Conservation (phyloP, 345 rosid genomes). For the Aurinia saxatilis region DNA sequence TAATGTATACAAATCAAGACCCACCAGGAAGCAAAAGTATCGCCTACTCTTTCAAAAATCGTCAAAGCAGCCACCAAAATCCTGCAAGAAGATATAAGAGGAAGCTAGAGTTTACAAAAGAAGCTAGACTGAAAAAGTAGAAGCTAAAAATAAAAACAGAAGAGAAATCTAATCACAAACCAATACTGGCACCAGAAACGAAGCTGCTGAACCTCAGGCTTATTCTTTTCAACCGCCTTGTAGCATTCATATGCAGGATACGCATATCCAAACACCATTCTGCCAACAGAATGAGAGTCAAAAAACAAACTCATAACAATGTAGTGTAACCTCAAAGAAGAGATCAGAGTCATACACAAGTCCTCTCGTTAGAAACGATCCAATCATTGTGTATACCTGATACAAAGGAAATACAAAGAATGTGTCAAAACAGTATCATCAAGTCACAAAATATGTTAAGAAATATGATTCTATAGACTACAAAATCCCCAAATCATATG, state of each 20-base stretch:
- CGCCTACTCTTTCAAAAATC: slow-evolving; percentile 61
- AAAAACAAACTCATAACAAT: not conserved
- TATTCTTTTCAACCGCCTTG: slow-evolving; percentile 51
- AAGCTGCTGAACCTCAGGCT: slow-evolving; percentile 46
- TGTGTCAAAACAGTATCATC: too few species aligned
- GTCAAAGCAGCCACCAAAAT: slow-evolving; percentile 68
- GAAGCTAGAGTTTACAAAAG: not conserved
- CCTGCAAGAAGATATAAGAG: slow-evolving; percentile 34
- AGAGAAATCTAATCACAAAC: slow-evolving; percentile 24
- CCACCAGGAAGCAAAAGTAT: slow-evolving; percentile 66
- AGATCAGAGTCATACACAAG: slow-evolving; percentile 45
- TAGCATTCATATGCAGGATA: slow-evolving; percentile 83
- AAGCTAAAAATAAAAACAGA: not conserved
- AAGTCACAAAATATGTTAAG: not conserved
- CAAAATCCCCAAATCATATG: not conserved
- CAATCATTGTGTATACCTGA: slow-evolving; percentile 40
- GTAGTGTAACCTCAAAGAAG: not conserved
- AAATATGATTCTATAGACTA: not conserved
- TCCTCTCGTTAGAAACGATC: slow-evolving; percentile 54
- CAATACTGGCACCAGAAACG: slow-evolving; percentile 86
- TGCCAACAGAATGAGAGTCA: slow-evolving; percentile 23
- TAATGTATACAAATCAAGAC: not conserved
- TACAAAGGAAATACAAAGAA: not conserved
- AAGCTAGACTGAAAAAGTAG: not conserved
- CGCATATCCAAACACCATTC: slow-evolving; percentile 66